Evolutionary conservation across 2,329 filamentous ascomycete genomes (phyloP).

Genomic region (Penicillium griseofulvum): DNA sequence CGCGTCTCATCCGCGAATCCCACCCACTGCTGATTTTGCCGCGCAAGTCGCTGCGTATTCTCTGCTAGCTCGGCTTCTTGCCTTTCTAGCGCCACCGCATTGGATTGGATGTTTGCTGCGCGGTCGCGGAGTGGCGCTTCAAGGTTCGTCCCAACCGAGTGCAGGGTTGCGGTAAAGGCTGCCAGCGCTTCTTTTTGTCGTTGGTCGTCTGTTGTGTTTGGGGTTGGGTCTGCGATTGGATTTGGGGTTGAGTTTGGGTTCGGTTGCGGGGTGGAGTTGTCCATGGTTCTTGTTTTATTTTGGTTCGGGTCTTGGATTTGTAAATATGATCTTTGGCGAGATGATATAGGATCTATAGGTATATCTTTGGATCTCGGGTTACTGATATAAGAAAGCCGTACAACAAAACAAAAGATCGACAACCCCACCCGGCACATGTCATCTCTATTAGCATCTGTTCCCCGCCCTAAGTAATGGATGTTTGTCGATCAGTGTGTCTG

Average conservation of each 20-base stretch:
- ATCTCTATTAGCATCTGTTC: not conserved
- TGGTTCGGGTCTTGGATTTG: not conserved
- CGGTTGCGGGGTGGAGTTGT: not conserved
- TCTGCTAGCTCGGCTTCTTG: slow-evolving; percentile 56
- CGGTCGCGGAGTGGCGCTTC: slow-evolving; percentile 55
- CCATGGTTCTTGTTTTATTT: not conserved
- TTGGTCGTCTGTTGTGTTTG: slow-evolving; percentile 19
- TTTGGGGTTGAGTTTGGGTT: not conserved
- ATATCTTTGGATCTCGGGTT: not conserved
- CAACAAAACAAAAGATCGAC: not conserved
- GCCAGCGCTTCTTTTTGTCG: slow-evolving; percentile 43
- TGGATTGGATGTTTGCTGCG: slow-evolving; percentile 56
- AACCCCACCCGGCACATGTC: not conserved
- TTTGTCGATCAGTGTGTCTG: not conserved
- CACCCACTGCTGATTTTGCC: slow-evolving; percentile 55
- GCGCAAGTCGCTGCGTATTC: slow-evolving; percentile 50
- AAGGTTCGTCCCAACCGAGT: slow-evolving; percentile 47
- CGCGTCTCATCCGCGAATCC: slow-evolving; percentile 55
- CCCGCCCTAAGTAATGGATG: not conserved
- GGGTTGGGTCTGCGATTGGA: slow-evolving; percentile 3
- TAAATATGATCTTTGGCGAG: not conserved
- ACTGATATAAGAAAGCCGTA: not conserved
- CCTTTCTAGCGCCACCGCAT: slow-evolving; percentile 52
- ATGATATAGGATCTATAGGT: not conserved
- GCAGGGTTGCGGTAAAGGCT: slow-evolving; percentile 46